A percentile compares a stretch with the other conserved stretches of the same genome.
phyloP scores from a whole-genome alignment of 129 eudicot species.

The Glebionis coronaria region DNA sequence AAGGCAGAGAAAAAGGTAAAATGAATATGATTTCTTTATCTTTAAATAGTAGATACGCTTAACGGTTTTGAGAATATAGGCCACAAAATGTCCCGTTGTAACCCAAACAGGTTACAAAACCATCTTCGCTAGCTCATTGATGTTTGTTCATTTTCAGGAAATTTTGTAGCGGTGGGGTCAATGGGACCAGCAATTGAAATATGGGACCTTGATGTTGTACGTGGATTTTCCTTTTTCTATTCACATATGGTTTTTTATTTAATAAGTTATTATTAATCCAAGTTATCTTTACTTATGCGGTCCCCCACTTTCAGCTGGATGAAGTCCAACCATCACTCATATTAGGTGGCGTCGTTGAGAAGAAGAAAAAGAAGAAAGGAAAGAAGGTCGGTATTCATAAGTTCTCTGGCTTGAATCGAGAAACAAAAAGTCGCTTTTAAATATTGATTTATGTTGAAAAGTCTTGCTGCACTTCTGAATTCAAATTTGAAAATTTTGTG shows the following conservation, averaged over 20 bases:
- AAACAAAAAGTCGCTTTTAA: too few species aligned
- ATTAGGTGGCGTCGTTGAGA: slow-evolving; percentile 74
- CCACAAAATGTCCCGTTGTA: too few species aligned
- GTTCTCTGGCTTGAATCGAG: too few species aligned
- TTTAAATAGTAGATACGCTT: background rate
- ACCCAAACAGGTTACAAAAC: background rate
- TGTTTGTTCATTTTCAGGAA: slow-evolving; percentile 47
- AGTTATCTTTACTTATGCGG: background rate
- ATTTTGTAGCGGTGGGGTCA: slow-evolving; percentile 85
- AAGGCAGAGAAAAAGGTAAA: slow-evolving; percentile 64
- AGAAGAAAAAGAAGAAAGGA: slow-evolving; percentile 61
- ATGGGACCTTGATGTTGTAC: too few species aligned
- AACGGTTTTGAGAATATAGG: background rate
- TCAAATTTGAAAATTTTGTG: background rate
- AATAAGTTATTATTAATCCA: background rate
- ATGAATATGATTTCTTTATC: background rate
- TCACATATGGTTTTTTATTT: background rate
- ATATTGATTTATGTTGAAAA: too few species aligned
- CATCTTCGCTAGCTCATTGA: too few species aligned
- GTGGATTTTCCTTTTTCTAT: slow-evolving; percentile 17
- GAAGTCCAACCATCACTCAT: slow-evolving; percentile 62
- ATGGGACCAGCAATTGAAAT: slow-evolving; percentile 99
- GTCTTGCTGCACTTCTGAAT: too few species aligned
- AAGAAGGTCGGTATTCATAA: slow-evolving; percentile 38
- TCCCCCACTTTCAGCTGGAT: slow-evolving; percentile 53